Evolutionary conservation across 2,329 filamentous ascomycete species (phyloP).

Genomic region (Exserohilum turcica): DNA sequence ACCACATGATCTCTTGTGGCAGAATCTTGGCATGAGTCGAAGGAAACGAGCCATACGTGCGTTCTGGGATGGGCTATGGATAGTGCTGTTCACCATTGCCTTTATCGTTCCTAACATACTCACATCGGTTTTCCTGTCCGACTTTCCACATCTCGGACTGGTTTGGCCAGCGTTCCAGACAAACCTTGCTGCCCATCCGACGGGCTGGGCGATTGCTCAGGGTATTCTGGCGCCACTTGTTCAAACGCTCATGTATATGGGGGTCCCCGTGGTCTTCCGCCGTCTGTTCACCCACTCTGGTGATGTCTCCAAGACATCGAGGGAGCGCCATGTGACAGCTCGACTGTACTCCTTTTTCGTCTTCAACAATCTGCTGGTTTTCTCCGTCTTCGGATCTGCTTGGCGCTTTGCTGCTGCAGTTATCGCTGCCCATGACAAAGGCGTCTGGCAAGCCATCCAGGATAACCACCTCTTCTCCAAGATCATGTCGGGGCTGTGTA

Average conservation of each 20-base stretch:
- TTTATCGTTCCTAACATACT: conserved; percentile 92
- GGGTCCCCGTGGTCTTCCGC: conserved; percentile 88
- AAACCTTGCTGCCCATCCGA: conserved; percentile 66
- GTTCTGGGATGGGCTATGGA: conserved; percentile 83
- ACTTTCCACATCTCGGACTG: conserved; percentile 77
- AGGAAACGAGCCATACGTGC: conserved; percentile 71
- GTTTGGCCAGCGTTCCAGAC: conserved; percentile 79
- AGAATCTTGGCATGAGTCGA: conserved; percentile 79
- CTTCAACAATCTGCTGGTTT: conserved; percentile 93
- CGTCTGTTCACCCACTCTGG: conserved; percentile 81
- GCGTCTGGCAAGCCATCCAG: conserved; percentile 70
- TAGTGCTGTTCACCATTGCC: conserved; percentile 75
- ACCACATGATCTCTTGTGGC: conserved; percentile 93
- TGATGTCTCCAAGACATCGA: conserved; percentile 87
- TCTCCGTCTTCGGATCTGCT: conserved; percentile 87
- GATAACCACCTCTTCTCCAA: conserved; percentile 66
- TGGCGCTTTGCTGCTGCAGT: conserved; percentile 77
- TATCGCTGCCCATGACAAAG: conserved; percentile 58
- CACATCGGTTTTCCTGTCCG: conserved; percentile 90
- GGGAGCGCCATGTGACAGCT: conserved; percentile 81
- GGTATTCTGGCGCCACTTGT: conserved; percentile 88
- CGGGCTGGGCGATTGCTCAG: conserved; percentile 83
- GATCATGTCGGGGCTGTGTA: conserved; percentile 76
- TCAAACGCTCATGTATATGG: conserved; percentile 82
- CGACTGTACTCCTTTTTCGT: conserved; percentile 97